Evolutionary conservation across 371 early-diverging fungal genomes (phyloP), one percentile per base, ranked within the genome.

Genomic region (Mortierella sp.): DNA sequence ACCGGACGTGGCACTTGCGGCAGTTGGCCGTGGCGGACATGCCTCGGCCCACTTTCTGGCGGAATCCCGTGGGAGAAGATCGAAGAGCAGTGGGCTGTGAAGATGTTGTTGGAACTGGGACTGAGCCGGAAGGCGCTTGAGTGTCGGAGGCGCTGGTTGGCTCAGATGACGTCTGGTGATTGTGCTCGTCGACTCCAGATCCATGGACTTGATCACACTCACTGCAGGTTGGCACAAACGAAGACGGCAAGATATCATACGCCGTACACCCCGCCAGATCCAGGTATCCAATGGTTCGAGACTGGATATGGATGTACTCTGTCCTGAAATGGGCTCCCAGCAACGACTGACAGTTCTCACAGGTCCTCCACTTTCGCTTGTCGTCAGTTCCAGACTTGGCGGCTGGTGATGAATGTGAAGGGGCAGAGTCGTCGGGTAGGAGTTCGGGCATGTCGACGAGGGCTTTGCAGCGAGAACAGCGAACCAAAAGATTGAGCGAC

Each of bases 401-500:
- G 75, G 65, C 41, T 61, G 43, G 29, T 41, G 72, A 66, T 79
- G 52, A 40, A 40, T 24, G 13, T 11, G 19, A 50, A 26, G 71
- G 41, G 31, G 47, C 13, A 10, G 68, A 66, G 34, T 71, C 75
- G 31, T 71, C 75, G 34, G 61, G 92, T 13, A 84, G 24, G 5
- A 94, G 83, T 31, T 90, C 88, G 24, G 88, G 88, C 5, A 94
- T 70, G 52, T 92, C 92, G 0, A 88, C 79, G 0, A 87, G 86
- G 26, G 86, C 71, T 75, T 94, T 95, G 89, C 97, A 97, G 1
- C 95, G 89, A 4, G 72, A 78, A 73, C 97, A 97, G 26, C 91
- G 90, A 16, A 95, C 92, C 8, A 90, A 50, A 7, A 96, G 45
- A 64, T 87, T 89, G 10, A 96, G 88, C 1, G 87, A 79, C 13